A percentile compares a stretch with the other conserved stretches of the same genome.
Conservation (phyloP, 306 rosid genomes). For the Mimosa pudica region DNA sequence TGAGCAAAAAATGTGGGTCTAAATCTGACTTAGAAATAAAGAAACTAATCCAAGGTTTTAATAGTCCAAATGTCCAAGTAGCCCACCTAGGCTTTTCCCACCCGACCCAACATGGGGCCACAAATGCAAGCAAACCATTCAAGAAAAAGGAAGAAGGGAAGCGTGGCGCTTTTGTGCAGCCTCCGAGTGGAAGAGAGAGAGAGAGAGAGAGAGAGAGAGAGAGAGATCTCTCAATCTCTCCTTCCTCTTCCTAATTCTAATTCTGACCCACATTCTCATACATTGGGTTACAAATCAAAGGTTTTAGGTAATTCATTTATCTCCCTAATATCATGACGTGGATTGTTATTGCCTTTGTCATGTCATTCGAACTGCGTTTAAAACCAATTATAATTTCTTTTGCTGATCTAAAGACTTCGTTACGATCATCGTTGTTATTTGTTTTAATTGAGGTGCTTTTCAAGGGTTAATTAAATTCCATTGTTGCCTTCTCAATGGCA, state of each 20-base stretch:
- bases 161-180: background rate
- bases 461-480: background rate
- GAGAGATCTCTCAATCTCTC: slow-evolving; percentile 33
- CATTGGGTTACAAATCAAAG: slow-evolving; percentile 13
- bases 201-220: slow-evolving; percentile 20
- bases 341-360: background rate
- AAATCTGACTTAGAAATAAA: no score
- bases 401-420: background rate
- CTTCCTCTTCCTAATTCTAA: slow-evolving; percentile 20
- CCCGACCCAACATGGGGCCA: no score
- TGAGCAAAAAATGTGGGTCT: no score
- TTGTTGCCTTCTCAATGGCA: background rate
- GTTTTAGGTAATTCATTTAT: background rate
- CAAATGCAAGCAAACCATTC: no score
- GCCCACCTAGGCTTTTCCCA: no score
- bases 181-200: background rate
- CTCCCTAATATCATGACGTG: background rate
- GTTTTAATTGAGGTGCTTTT: slow-evolving; percentile 22
- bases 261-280: background rate
- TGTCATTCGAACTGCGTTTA: background rate
- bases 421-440: background rate
- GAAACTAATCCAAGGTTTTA: no score
- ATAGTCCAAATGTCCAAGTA: no score
- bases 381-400: background rate
- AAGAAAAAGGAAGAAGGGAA: background rate